Percentiles rank a stretch among this genome's conserved stretches.
These are phyloP conservation scores for Saturnispora silvae DNA, from an alignment of 805 yeast species.

Conservation along the genomic window DNA sequence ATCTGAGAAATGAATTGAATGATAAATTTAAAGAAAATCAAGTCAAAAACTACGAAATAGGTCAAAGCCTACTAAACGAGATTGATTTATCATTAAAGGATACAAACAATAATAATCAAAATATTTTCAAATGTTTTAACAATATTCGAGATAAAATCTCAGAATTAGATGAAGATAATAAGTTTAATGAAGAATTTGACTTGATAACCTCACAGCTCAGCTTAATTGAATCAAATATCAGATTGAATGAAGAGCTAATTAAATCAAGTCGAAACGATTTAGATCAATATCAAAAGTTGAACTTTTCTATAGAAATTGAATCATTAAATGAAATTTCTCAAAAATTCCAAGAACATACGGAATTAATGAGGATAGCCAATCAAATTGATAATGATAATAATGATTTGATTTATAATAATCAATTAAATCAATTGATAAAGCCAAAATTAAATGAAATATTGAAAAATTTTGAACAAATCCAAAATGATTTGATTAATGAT, in stretches of 20 bases:
- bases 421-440: not conserved
- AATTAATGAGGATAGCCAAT: not conserved
- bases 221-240: no score
- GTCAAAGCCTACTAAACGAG: no score
- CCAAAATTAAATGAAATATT: not conserved
- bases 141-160: no score
- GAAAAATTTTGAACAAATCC: not conserved
- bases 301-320: not conserved
- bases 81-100: no score
- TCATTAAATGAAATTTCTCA: not conserved
- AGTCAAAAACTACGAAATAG: no score
- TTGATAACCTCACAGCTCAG: no score
- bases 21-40: slow-evolving; percentile 8
- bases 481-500: not conserved
- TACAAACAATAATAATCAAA: no score
- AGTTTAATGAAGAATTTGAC: no score
- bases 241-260: no score
- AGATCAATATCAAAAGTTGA: not conserved
- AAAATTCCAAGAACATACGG: slow-evolving; percentile 1
- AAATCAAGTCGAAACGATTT: not conserved
- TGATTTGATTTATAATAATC: not conserved
- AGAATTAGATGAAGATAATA: no score
- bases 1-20: not conserved
- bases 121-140: no score
- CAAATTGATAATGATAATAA: not conserved